Evolutionary conservation across 495 filamentous ascomycete species (phyloP).

Genomic region (Xylaria intraflava): DNA sequence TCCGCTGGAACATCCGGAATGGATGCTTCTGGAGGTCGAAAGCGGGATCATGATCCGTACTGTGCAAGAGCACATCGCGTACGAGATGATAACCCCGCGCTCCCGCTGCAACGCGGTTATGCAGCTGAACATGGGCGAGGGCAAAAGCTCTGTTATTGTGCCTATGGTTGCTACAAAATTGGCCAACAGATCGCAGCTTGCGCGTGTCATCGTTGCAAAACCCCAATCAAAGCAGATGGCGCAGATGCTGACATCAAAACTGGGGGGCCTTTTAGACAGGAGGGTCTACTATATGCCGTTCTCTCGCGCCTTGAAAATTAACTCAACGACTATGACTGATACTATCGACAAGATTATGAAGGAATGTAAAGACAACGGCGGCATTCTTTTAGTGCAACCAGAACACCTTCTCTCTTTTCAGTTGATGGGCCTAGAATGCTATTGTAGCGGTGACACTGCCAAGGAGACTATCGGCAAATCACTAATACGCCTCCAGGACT

Average conservation of each 20-base stretch:
- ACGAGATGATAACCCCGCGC: slow-evolving; percentile 48
- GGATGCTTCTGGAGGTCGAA: slow-evolving; percentile 58
- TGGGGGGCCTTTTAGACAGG: slow-evolving; percentile 55
- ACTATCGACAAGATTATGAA: slow-evolving; percentile 36
- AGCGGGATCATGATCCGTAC: slow-evolving; percentile 54
- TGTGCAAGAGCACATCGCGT: slow-evolving; percentile 53
- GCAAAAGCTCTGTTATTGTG: slow-evolving; percentile 66
- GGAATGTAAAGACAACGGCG: slow-evolving; percentile 42
- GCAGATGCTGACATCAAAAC: slow-evolving; percentile 50
- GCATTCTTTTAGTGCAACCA: slow-evolving; percentile 55
- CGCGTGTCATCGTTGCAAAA: slow-evolving; percentile 56
- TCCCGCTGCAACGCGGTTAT: slow-evolving; percentile 46
- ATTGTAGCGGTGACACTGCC: slow-evolving; percentile 13
- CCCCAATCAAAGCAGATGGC: slow-evolving; percentile 57
- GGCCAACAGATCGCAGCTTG: slow-evolving; percentile 46
- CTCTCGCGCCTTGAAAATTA: slow-evolving; percentile 44
- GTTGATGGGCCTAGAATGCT: slow-evolving; percentile 54
- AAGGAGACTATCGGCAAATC: slow-evolving; percentile 18
- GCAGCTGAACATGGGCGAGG: slow-evolving; percentile 73
- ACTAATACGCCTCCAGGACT: slow-evolving; percentile 37
- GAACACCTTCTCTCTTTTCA: slow-evolving; percentile 67
- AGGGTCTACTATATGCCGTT: slow-evolving; percentile 58
- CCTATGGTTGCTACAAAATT: slow-evolving; percentile 53
- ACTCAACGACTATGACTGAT: slow-evolving; percentile 7
- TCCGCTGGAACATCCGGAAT: slow-evolving; percentile 47